Evolutionary conservation across 306 rosid genomes (phyloP).

Genomic region (Sphenostylis stenocarpa): DNA sequence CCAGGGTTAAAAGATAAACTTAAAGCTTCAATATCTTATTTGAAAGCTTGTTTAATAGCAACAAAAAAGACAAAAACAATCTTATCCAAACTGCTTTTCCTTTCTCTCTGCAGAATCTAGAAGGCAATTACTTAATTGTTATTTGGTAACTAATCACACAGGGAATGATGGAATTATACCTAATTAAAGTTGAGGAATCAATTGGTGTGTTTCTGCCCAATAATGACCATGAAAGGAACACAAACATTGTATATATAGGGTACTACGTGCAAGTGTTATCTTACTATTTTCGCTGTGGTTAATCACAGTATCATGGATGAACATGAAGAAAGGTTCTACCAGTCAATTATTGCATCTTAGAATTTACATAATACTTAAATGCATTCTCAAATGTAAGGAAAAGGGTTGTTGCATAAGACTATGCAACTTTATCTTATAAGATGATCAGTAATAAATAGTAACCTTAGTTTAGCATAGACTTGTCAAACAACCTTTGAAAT

Average conservation of each 20-base stretch:
- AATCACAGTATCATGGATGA: conserved; percentile 10
- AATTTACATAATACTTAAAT: conserved; percentile 5
- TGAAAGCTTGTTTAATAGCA: conserved; percentile 14
- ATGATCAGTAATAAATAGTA: neutral
- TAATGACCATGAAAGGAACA: conserved; percentile 15
- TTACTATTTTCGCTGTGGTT: conserved; percentile 18
- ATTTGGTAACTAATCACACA: conserved; percentile 32
- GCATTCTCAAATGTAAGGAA: conserved; percentile 21
- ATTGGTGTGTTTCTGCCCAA: conserved; percentile 37
- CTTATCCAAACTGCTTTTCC: conserved; percentile 40
- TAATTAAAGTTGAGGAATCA: conserved; percentile 44
- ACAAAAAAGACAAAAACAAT: conserved; percentile 20
- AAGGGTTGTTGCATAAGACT: conserved; percentile 33
- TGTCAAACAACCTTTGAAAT: neutral
- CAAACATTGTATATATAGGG: neutral
- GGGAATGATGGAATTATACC: conserved; percentile 51
- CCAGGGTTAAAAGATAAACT: conserved; percentile 14
- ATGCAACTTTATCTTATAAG: conserved; percentile 16
- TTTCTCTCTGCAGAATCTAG: conserved; percentile 27
- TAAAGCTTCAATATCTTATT: conserved; percentile 5
- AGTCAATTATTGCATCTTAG: conserved; percentile 33
- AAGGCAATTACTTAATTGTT: conserved; percentile 27
- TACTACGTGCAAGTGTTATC: conserved; percentile 25
- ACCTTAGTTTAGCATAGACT: neutral
- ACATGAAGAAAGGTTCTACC: neutral